Evolutionary conservation across 768 basidiomycete species (phyloP), one percentile per base, ranked within the genome.

Genomic region (Auriscalpium orientale): DNA sequence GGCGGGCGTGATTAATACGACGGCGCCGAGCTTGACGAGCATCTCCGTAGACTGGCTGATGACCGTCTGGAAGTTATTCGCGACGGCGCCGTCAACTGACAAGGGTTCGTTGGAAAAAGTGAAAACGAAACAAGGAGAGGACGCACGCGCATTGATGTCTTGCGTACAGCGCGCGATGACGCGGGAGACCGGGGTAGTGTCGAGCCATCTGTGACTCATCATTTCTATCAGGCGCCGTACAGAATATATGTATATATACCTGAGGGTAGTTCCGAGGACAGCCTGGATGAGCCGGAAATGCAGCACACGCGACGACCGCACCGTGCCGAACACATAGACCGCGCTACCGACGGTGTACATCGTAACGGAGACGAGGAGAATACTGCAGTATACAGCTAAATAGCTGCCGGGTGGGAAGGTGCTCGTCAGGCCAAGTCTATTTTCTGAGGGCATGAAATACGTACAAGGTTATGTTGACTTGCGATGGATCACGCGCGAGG

Each of bases 131-230:
- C 4, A 3, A 43, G 18, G 15, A 5, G 49, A 18, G 11, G 7
- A 45, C 66, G 22, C 54, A 70, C 70, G 54, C 12, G 69, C 64
- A 47, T 70, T 71, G 20, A 87, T 84, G 64, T 88, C 86, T 54
- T 84, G 79, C 1, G 85, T 87, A 64, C 81, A 81, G 50, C 85
- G 76, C 22, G 83, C 72, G 45, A 87, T 80, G 50, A 89, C 79
- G 4, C 86, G 79, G n/a, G 78, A 77, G 0, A 72, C 73, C 1
- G 79, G 79, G 1, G 76, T 78, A 6, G 66, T 73, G 57, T 81
- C 80, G 10, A 81, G 68, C 75, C 76, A 80, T 57, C 79, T 77
- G 22, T 13, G 18, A 4, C 13, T 3, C 15, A 13, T 43, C 13
- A 43, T 4, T 4, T 1, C 40, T 43, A 5, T 13, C 15, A 13